phyloP scores from a whole-genome alignment of 2,329 filamentous ascomycete genomes.

The Nothopassalora personata region DNA sequence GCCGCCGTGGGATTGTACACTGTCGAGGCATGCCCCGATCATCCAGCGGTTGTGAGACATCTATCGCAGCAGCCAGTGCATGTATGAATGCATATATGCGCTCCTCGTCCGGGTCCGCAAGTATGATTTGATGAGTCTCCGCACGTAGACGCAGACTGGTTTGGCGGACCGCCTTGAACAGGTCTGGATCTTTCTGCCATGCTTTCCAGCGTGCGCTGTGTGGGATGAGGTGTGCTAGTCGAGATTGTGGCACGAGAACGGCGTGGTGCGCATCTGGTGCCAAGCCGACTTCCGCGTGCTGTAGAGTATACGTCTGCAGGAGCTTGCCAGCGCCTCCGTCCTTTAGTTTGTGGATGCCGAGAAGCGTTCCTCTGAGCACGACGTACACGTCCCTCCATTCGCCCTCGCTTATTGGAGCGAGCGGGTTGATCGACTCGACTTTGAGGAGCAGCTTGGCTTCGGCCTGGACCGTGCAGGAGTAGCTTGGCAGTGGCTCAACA shows the following conservation, averaged over 20 bases:
- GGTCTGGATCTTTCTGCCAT: conserved; percentile 43
- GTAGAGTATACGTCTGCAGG: conserved; percentile 63
- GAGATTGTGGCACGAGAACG: conserved; percentile 39
- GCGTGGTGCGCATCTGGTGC: conserved; percentile 66
- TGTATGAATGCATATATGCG: conserved; percentile 66
- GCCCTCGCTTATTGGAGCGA: conserved; percentile 25
- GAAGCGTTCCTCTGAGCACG: conserved; percentile 61
- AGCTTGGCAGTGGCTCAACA: conserved; percentile 29
- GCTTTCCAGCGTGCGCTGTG: conserved; percentile 34
- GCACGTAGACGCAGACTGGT: conserved; percentile 67
- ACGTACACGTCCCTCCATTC: conserved; percentile 49
- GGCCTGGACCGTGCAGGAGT: conserved; percentile 30
- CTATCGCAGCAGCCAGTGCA: conserved; percentile 64
- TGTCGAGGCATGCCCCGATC: conserved; percentile 52
- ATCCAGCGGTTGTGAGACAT: conserved; percentile 64
- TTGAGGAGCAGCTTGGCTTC: conserved; percentile 31
- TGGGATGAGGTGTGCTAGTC: conserved; percentile 44
- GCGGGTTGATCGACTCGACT: conserved; percentile 31
- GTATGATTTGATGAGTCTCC: conserved; percentile 68
- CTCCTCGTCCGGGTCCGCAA: conserved; percentile 60
- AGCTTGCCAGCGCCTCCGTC: conserved; percentile 52
- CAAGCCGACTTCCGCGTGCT: conserved; percentile 70
- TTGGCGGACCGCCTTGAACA: conserved; percentile 43
- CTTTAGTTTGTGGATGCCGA: conserved; percentile 61
- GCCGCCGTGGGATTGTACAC: conserved; percentile 43